Base-by-base conservation (phyloP, 768 basidiomycete species). In the Clathrus columnatus region DNA sequence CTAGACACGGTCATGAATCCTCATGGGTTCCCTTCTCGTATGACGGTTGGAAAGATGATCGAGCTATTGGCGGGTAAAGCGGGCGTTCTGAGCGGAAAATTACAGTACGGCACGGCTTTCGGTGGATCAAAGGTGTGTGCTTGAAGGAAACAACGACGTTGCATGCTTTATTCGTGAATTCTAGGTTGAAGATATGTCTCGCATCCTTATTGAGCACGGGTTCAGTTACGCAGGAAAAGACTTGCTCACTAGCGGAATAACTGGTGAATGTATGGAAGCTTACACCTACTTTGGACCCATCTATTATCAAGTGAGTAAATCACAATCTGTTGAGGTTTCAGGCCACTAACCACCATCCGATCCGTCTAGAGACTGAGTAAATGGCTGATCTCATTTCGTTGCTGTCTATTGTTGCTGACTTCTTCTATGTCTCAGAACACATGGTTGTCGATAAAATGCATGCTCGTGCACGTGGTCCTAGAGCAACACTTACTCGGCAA, bases 371-470 rank as follows among this genome's bases (percentile, higher is more conserved):
- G 96, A 85, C 78, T 98, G 55, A 98, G 94, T 96, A 69, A 75
- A 90, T 69, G 45, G 48, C 41, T 49, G 57, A 60, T 57, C 52
- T 42, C 41, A 21, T 57, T 21, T 56, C 23, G 27, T 41, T 49
- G 24, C 6, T n/a, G 24, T 46, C n/a, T 20, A 7, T 11, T n/a
- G 43, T 7, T 17, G 5, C 28, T 56, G n/a, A 61, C 26, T 59
- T 29, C 0, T 18, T 47, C n/a, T n/a, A n/a, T n/a, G n/a, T n/a
- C n/a, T 41, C 61, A 88, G 84, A 94, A 75, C 94, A 95, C 73
- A 98, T 98, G 95, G 95, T 98, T 50, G 88, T 97, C 85, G 96
- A 99, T 77, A 99, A 99, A 77, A 99, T 99, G 96, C 96, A 99
- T 63, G 96, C 96, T 61, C 85, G 96, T 56, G 93, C 96, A 93